These are phyloP conservation scores for Beauveria brongniartii DNA, from an alignment of 2,329 filamentous ascomycete species.

Conservation along the genomic window DNA sequence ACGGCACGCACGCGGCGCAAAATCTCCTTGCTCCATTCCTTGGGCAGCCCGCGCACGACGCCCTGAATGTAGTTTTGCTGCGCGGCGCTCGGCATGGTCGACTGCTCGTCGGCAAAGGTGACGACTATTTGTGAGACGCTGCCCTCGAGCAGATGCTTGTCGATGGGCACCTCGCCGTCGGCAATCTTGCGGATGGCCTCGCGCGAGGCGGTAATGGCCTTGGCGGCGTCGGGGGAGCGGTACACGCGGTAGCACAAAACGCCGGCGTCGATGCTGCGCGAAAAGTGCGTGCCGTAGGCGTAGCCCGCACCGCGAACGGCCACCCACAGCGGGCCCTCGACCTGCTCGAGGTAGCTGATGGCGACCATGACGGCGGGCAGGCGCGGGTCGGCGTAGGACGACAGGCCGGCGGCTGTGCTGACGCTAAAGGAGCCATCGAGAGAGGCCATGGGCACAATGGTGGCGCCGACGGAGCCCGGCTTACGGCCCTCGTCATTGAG, in stretches of 20 bases:
- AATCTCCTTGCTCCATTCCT: slow-evolving; percentile 70
- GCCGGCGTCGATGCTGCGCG: slow-evolving; percentile 68
- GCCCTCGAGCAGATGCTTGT: slow-evolving; percentile 77
- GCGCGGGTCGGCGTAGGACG: slow-evolving; percentile 65
- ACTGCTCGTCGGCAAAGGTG: slow-evolving; percentile 77
- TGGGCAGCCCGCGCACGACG: slow-evolving; percentile 67
- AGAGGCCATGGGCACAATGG: slow-evolving; percentile 82
- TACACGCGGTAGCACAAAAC: slow-evolving; percentile 80
- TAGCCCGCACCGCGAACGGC: slow-evolving; percentile 88
- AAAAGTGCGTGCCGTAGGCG: slow-evolving; percentile 81
- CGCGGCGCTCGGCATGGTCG: slow-evolving; percentile 75
- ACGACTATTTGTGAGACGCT: slow-evolving; percentile 87
- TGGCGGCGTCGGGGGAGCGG: slow-evolving; percentile 80
- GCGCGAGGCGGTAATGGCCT: slow-evolving; percentile 72
- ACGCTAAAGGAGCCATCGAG: slow-evolving; percentile 88
- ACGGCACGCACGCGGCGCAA: slow-evolving; percentile 71
- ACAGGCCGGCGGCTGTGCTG: slow-evolving; percentile 64
- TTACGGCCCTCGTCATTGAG: slow-evolving; percentile 67
- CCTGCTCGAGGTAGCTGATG: slow-evolving; percentile 81
- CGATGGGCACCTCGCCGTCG: slow-evolving; percentile 62
- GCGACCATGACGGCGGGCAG: slow-evolving; percentile 83
- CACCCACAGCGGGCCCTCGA: slow-evolving; percentile 91
- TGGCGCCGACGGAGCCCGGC: slow-evolving; percentile 65
- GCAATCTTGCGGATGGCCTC: slow-evolving; percentile 68
- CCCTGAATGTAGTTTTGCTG: slow-evolving; percentile 74